Conservation (phyloP, 2,329 filamentous ascomycete genomes). For the Penicillium polonicum region DNA sequence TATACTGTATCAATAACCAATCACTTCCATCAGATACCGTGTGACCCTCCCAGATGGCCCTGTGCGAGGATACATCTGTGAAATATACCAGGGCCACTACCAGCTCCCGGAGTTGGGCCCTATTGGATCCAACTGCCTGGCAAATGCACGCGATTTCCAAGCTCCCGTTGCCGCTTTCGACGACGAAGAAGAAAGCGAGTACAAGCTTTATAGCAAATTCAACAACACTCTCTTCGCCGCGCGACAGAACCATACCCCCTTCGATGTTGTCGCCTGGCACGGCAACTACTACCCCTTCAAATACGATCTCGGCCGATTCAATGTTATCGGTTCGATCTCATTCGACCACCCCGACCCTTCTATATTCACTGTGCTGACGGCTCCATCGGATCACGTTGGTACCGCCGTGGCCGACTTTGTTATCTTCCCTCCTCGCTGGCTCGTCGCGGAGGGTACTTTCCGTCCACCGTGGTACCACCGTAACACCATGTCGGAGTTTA, state of each 20-base stretch:
- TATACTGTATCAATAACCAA: neutral
- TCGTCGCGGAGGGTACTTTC: constrained; percentile 61
- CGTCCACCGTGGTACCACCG: constrained; percentile 64
- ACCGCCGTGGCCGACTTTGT: constrained; percentile 66
- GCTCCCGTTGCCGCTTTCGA: constrained; percentile 68
- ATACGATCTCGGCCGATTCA: constrained; percentile 76
- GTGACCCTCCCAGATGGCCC: constrained; percentile 64
- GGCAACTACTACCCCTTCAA: constrained; percentile 79
- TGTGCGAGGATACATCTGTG: constrained; percentile 70
- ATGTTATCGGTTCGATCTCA: constrained; percentile 68
- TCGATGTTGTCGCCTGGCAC: constrained; percentile 79
- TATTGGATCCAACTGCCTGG: constrained; percentile 72
- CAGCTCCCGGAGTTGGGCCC: constrained; percentile 69
- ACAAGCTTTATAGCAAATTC: constrained; percentile 63
- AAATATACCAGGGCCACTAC: constrained; percentile 72
- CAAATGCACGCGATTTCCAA: constrained; percentile 74
- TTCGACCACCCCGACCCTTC: constrained; percentile 77
- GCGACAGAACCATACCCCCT: constrained; percentile 68
- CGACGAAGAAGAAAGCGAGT: constrained; percentile 55
- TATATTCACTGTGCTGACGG: constrained; percentile 69
- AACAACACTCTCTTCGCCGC: constrained; percentile 66
- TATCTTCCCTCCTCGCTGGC: constrained; percentile 65
- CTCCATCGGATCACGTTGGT: constrained; percentile 55
- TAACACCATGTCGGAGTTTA: constrained; percentile 65
- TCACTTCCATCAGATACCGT: constrained; percentile 52